Base-by-base conservation (phyloP, 2,329 filamentous ascomycete genomes). In the Colletotrichum melonis region DNA sequence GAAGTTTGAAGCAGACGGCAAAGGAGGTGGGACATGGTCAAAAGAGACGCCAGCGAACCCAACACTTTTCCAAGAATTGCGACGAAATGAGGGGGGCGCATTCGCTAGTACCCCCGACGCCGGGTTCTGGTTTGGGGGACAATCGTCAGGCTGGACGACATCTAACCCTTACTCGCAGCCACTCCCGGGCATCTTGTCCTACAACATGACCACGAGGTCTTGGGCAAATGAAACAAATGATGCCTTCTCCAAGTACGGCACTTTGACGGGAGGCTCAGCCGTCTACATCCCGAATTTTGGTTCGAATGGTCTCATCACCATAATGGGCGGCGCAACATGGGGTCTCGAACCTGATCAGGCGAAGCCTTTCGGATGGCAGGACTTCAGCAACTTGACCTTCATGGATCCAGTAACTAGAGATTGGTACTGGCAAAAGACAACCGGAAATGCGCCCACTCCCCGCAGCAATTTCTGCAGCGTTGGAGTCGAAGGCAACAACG, bases 311-410 rank as follows among this genome's bases (percentile, higher is more conserved):
- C 5, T 75, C 2, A 59, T 75, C 12, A 30, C 63, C 1, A n/a
- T 75, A 4, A 24, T 75, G 54, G 74, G 74, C 16, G 73, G 74
- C 4, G 24, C 35, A 8, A 52, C 32, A 4, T 71, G 24, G 14
- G 52, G 42, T 5, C 57, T 67, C 9, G 32, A 38, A 1, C 42
- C 38, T 14, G 46, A 56, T 16, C 58, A 59, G 7, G 54, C 54
- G n/a, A 16, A 11, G 2, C n/a, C 62, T 3, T 3, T 30, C 11
- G 56, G 42, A 1, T 70, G 70, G 63, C 42, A 72, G 26, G 74
- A 74, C 24, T 75, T 76, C 28, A 32, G 55, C 28, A 75, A 72
- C 28, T n/a, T 76, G 4, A 72, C 71, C 3, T 76, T 75, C 59
- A 64, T 69, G 49, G 75, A 76, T 49, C 72, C 74, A 3, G 64